Conservation (phyloP, 1,284 basidiomycete genomes). For the Papiliotrema fonsecae region DNA sequence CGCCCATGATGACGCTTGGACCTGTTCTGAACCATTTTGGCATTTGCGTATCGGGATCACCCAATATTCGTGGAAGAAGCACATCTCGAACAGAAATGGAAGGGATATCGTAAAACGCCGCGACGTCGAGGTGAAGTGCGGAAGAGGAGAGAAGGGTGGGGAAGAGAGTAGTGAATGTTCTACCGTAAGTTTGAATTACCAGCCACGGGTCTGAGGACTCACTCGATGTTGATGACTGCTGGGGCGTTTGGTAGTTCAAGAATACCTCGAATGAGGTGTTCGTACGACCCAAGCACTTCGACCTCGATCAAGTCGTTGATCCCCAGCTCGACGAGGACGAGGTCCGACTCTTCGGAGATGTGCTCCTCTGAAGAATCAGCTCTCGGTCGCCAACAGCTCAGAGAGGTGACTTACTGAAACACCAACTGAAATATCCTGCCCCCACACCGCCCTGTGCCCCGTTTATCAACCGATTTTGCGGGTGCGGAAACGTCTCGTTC, state of each 20-base stretch:
- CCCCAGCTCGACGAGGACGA: slow-evolving; percentile 41
- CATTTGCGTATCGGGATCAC: slow-evolving; percentile 31
- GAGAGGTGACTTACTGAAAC: slow-evolving; percentile 36
- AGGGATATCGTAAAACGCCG: slow-evolving; percentile 44
- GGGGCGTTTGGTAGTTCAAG: slow-evolving; percentile 37
- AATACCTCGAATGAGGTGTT: slow-evolving; percentile 35
- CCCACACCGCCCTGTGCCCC: slow-evolving; percentile 46
- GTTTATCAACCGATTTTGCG: slow-evolving; percentile 16
- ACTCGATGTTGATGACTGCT: slow-evolving; percentile 45
- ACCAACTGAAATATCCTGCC: slow-evolving; percentile 43
- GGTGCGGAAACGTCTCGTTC: slow-evolving; percentile 37
- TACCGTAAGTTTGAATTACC: slow-evolving; percentile 6
- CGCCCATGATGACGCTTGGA: slow-evolving; percentile 25
- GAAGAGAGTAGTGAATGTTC: slow-evolving; percentile 46
- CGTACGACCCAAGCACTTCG: slow-evolving; percentile 34
- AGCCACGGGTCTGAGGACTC: slow-evolving; percentile 6
- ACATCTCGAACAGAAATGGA: slow-evolving; percentile 41
- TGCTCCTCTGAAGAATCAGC: slow-evolving; percentile 45
- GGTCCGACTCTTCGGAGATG: slow-evolving; percentile 36
- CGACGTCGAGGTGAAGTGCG: slow-evolving; percentile 40
- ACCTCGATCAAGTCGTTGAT: slow-evolving; percentile 40
- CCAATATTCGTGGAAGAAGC: slow-evolving; percentile 37
- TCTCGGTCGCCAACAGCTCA: too few relatives aligned
- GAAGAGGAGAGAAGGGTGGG: slow-evolving; percentile 34
- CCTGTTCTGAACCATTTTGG: slow-evolving; percentile 44